These are phyloP conservation scores for Grigorovia humatica DNA, from an alignment of 805 yeast genomes.

Conservation along the genomic window DNA sequence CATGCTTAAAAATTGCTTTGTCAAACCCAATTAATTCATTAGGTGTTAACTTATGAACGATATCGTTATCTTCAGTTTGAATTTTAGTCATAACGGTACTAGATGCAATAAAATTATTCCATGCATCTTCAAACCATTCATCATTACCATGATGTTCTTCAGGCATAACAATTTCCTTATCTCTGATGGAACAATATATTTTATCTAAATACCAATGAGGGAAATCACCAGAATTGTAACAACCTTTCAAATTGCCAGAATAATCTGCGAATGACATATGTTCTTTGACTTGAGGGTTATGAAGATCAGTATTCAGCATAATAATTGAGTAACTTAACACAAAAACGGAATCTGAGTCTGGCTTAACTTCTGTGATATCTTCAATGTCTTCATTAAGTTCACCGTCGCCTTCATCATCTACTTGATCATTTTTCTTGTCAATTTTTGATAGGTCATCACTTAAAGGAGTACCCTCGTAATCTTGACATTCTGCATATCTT, in stretches of 20 bases:
- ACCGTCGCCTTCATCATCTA: constrained; percentile 9
- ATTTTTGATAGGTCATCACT: background rate
- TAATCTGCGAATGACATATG: constrained; percentile 87
- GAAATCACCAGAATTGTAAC: constrained; percentile 65
- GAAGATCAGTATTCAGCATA: constrained; percentile 87
- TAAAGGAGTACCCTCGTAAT: constrained; percentile 11
- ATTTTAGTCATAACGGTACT: constrained; percentile 28
- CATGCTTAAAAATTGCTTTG: constrained; percentile 52
- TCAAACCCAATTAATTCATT: constrained; percentile 48
- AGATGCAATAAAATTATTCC: constrained; percentile 56
- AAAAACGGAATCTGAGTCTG: constrained; percentile 80
- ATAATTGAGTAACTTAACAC: constrained; percentile 85
- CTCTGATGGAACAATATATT: constrained; percentile 70
- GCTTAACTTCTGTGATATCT: constrained; percentile 43
- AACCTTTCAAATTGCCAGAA: constrained; percentile 68
- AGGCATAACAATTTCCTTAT: constrained; percentile 90
- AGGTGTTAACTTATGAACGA: constrained; percentile 12
- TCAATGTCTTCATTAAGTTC: constrained; percentile 10
- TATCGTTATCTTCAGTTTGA: constrained; percentile 12
- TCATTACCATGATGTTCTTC: constrained; percentile 93
- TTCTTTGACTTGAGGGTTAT: constrained; percentile 83
- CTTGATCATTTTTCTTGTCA: constrained; percentile 4
- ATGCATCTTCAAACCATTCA: constrained; percentile 81
- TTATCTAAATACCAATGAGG: constrained; percentile 77
- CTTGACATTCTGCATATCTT: constrained; percentile 61